Evolutionary conservation across 23 red algal genomes (phyloP), one percentile per base, ranked within the genome.

Genomic region (Agarophyton chilense): DNA sequence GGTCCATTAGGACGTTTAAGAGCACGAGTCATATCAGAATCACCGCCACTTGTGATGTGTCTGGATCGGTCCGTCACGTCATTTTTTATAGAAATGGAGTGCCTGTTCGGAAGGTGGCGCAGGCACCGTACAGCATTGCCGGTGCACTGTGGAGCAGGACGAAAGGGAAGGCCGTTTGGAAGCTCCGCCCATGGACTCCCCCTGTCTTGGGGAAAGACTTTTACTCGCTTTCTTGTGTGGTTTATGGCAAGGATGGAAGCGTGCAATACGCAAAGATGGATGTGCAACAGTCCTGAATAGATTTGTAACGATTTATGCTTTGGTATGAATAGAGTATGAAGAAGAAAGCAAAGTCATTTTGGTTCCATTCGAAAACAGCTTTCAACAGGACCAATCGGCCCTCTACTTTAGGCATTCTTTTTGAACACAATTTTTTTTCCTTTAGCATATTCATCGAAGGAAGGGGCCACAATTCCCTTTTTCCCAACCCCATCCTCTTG

Each of bases 41-140:
- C 9, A 86, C 81, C 1, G 45, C 64, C n/a, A 71, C 62, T 65
- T 86, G 81, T 72, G 81, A 86, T 17, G 81, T 86, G 24, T 66
- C 61, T 25, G 58, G 64, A n/a, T 11, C 65, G 1, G 65, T 72
- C 4, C 36, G 39, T 42, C 65, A 72, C 31, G 81, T 86, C 13
- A 62, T 47, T 17, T 86, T 86, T 45, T 86, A 52, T 68, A 14
- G 46, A 21, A 70, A 86, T 21, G 81, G 81, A 9, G 19, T 32
- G 17, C 32, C 32, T 1, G 45, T 46, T 18, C 10, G 58, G 39
- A 62, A 68, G 33, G 49, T 29, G 10, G n/a, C 14, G 4, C 4
- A 11, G 4, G 53, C 61, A 4, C 65, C 65, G 1, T 86, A 72
- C 29, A 54, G 62, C 65, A 71, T 86, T 56, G 60, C 28, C 25